These are phyloP conservation scores for Penicillium sp. DNA, from an alignment of 2,329 filamentous ascomycete genomes.

Conservation along the genomic window DNA sequence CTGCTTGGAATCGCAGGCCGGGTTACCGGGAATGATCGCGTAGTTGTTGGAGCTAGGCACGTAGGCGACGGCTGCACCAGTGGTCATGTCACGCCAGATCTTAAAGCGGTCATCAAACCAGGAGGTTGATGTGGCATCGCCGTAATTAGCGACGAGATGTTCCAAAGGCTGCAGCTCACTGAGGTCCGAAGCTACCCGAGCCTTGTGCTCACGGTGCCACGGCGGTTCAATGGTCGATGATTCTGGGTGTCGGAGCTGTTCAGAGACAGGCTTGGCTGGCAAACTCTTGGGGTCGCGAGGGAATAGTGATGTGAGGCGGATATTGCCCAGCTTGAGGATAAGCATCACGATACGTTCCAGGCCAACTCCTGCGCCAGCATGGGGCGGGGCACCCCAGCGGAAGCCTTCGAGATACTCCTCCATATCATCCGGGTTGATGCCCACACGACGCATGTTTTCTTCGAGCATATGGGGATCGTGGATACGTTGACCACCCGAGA, in stretches of 20 bases:
- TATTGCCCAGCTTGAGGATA: slow-evolving; percentile 81
- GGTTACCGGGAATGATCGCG: slow-evolving; percentile 82
- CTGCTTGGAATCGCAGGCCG: slow-evolving; percentile 77
- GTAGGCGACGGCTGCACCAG: slow-evolving; percentile 82
- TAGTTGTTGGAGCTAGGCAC: slow-evolving; percentile 70
- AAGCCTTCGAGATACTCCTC: slow-evolving; percentile 88
- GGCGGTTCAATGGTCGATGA: slow-evolving; percentile 75
- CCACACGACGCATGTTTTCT: slow-evolving; percentile 71
- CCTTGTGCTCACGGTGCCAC: slow-evolving; percentile 51
- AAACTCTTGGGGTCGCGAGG: slow-evolving; percentile 85
- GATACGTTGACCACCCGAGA: slow-evolving; percentile 90
- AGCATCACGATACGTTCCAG: slow-evolving; percentile 86
- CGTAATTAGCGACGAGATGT: slow-evolving; percentile 91
- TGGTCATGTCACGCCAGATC: slow-evolving; percentile 77
- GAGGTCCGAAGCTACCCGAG: slow-evolving; percentile 45
- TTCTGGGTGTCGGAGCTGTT: slow-evolving; percentile 77
- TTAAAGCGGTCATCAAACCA: slow-evolving; percentile 89
- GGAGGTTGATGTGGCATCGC: slow-evolving; percentile 88
- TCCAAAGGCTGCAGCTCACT: slow-evolving; percentile 70
- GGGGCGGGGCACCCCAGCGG: slow-evolving; percentile 82
- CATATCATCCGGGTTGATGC: slow-evolving; percentile 78
- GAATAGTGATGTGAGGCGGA: slow-evolving; percentile 83
- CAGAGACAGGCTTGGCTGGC: slow-evolving; percentile 63
- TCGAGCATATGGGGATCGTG: slow-evolving; percentile 74
- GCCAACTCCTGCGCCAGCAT: slow-evolving; percentile 86